A percentile compares a stretch with the other conserved stretches of the same genome.
Conservation (phyloP, 2,329 filamentous ascomycete genomes). For the Amauroascus verrucosus region DNA sequence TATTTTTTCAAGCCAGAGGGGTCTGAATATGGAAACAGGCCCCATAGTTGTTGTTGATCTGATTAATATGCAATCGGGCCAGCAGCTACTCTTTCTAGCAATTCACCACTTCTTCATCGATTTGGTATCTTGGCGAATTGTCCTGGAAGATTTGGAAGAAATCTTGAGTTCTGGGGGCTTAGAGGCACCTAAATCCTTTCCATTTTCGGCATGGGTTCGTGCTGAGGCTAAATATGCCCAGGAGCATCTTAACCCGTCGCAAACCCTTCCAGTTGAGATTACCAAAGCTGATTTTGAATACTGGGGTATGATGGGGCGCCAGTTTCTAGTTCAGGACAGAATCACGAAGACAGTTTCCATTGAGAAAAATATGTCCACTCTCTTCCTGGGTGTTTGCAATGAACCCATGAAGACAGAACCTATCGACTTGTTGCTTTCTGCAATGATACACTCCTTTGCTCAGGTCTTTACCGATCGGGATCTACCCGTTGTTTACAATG, state of each 20-base stretch:
- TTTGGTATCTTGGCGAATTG: constrained; percentile 19
- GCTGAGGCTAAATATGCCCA: constrained; percentile 23
- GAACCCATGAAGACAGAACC: constrained; percentile 27
- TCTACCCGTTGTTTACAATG: constrained; percentile 38
- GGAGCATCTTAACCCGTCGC: background rate
- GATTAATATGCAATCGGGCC: background rate
- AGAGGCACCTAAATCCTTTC: constrained; percentile 22
- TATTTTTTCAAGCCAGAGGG: constrained; percentile 23
- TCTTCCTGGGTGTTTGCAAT: constrained; percentile 23
- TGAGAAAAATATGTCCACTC: constrained; percentile 25
- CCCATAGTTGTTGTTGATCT: constrained; percentile 4
- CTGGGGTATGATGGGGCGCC: constrained; percentile 27
- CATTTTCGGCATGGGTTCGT: constrained; percentile 31
- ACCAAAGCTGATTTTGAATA: constrained; percentile 25
- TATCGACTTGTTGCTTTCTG: constrained; percentile 29
- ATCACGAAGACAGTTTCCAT: no score
- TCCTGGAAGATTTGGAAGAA: constrained; percentile 11
- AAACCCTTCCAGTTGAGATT: constrained; percentile 20
- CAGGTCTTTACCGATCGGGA: constrained; percentile 34
- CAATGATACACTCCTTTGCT: constrained; percentile 36
- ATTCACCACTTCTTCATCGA: constrained; percentile 18
- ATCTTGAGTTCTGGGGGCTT: constrained; percentile 23
- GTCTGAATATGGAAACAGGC: constrained; percentile 26
- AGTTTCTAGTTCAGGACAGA: constrained; percentile 22
- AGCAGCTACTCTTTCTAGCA: constrained; percentile 5